phyloP scores from a whole-genome alignment of 768 basidiomycete genomes.

The Boletellus emodensis region DNA sequence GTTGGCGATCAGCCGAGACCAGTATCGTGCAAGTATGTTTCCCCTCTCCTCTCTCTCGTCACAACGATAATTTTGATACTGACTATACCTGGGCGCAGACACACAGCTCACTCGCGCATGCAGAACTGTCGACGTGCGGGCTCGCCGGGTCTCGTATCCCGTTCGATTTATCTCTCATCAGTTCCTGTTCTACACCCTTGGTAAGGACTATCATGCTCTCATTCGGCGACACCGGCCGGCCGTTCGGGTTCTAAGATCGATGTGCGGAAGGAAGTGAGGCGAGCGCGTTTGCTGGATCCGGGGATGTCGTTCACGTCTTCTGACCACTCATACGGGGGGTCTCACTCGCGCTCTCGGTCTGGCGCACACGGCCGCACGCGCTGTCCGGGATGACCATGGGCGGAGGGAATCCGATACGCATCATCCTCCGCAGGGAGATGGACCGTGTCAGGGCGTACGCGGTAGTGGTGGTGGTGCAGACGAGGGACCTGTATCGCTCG shows the following conservation, averaged over 20 bases:
- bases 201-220: constrained; percentile 78
- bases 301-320: constrained; percentile 4
- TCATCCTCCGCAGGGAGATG: constrained; percentile 50
- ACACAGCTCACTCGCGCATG: constrained; percentile 65
- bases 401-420: constrained; percentile 48
- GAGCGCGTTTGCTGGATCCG: constrained; percentile 41
- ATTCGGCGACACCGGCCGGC: constrained; percentile 61
- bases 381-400: constrained; percentile 17
- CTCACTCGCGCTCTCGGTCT: constrained; percentile 31
- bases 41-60: not conserved
- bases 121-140: constrained; percentile 77
- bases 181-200: constrained; percentile 73
- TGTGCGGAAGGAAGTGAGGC: constrained; percentile 72
- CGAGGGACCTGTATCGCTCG: constrained; percentile 34
- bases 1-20: constrained; percentile 4
- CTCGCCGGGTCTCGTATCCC: constrained; percentile 58
- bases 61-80: too few species aligned
- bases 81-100: not conserved
- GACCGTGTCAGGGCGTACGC: constrained; percentile 6
- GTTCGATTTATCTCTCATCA: constrained; percentile 83
- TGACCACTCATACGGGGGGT: constrained; percentile 2
- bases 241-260: constrained; percentile 53
- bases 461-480: not conserved
- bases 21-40: constrained; percentile 15
- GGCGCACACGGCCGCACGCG: constrained; percentile 17